Evolutionary conservation across 306 rosid genomes (phyloP).

Genomic region (Castanospermum australe): DNA sequence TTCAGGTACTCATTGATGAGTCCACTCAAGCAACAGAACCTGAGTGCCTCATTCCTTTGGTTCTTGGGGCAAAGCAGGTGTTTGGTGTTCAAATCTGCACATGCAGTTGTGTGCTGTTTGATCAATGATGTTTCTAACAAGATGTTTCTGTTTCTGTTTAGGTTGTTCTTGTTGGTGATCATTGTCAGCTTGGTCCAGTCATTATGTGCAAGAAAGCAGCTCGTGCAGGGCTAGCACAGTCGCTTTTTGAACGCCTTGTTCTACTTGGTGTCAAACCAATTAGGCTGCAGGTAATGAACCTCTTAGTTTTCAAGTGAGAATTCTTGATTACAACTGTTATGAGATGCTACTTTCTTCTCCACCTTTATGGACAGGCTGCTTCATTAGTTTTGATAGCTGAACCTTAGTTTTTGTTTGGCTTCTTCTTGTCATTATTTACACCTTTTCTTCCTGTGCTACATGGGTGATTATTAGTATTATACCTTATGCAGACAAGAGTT

Average conservation of each 20-base stretch:
- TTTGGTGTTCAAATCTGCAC: conserved; percentile 3
- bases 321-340: neutral
- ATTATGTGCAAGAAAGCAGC: conserved; percentile 99
- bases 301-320: neutral
- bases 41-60: conserved; percentile 97
- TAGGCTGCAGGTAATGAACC: conserved; percentile 81
- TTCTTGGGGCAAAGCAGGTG: conserved; percentile 99
- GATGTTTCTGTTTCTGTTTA: conserved; percentile 40
- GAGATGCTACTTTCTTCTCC: neutral
- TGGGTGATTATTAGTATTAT: neutral
- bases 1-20: conserved; percentile 98
- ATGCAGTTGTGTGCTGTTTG: neutral
- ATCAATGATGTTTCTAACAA: conserved; percentile 16
- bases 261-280: conserved; percentile 96
- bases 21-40: conserved; percentile 99
- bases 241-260: conserved; percentile 99
- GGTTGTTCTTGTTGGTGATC: conserved; percentile 99
- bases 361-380: neutral
- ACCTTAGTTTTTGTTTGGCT: neutral
- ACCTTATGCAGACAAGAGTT: neutral
- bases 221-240: conserved; percentile 98
- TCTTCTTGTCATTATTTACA: neutral
- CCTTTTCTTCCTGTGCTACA: neutral
- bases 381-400: neutral
- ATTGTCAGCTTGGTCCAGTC: conserved; percentile 99